Conservation (phyloP, 805 yeast genomes). For the Teunomyces tritomae region DNA sequence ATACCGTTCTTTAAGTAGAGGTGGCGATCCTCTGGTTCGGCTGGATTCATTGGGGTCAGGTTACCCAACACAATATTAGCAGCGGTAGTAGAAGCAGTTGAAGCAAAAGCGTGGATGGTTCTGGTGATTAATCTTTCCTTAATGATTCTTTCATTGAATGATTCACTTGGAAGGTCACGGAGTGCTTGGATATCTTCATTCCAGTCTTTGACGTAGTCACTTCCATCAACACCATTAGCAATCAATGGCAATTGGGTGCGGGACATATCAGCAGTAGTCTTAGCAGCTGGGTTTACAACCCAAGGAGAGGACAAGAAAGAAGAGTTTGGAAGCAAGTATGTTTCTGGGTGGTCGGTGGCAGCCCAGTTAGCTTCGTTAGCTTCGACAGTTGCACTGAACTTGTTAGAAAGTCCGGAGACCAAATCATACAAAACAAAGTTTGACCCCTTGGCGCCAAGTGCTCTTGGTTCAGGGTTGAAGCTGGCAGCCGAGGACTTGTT, state of each 20-base stretch:
- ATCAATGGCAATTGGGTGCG: slow-evolving; percentile 57
- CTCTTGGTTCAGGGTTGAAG: slow-evolving; percentile 65
- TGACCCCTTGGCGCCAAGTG: slow-evolving; percentile 29
- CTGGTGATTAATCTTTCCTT: slow-evolving; percentile 75
- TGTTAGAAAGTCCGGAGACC: slow-evolving; percentile 62
- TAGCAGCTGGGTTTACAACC: slow-evolving; percentile 46
- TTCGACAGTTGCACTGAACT: slow-evolving; percentile 51
- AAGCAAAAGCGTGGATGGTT: slow-evolving; percentile 71
- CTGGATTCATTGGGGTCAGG: slow-evolving; percentile 76
- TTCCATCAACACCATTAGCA: slow-evolving; percentile 57
- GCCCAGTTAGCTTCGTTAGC: slow-evolving; percentile 48
- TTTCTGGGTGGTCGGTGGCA: slow-evolving; percentile 45
- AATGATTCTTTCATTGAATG: slow-evolving; percentile 63
- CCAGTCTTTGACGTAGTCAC: slow-evolving; percentile 69
- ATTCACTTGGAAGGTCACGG: slow-evolving; percentile 61
- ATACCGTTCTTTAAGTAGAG: slow-evolving; percentile 80
- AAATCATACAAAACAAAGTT: slow-evolving; percentile 59
- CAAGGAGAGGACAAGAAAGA: slow-evolving; percentile 71
- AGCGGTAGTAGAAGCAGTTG: slow-evolving; percentile 77
- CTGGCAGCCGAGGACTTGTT: slow-evolving; percentile 63
- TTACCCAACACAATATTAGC: slow-evolving; percentile 72
- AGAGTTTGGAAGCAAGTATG: slow-evolving; percentile 61
- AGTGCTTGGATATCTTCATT: slow-evolving; percentile 87
- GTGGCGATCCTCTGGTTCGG: slow-evolving; percentile 57
- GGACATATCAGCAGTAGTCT: slow-evolving; percentile 51